These are phyloP conservation scores for Termitomyces sp. DNA, from an alignment of 1,284 basidiomycete genomes.

Conservation along the genomic window DNA sequence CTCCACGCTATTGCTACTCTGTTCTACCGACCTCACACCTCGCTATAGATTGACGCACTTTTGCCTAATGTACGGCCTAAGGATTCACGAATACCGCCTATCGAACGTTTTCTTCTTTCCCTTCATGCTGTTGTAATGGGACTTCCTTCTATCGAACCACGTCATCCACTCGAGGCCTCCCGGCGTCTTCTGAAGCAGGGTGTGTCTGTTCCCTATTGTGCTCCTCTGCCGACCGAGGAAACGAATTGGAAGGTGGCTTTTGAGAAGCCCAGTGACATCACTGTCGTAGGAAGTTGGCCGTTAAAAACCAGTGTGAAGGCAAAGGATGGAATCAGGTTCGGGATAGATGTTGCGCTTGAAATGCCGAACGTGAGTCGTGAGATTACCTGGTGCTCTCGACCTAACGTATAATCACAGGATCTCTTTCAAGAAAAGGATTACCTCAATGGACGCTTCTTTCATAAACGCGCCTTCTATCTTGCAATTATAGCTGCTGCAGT, in stretches of 20 bases:
- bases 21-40: background rate
- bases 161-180: constrained; percentile 62
- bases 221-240: constrained; percentile 63
- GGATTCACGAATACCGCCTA: constrained; percentile 42
- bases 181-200: constrained; percentile 47
- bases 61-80: constrained; percentile 77
- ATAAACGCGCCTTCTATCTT: constrained; percentile 91
- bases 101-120: constrained; percentile 61
- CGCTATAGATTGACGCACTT: constrained; percentile 67
- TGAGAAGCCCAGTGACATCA: constrained; percentile 60
- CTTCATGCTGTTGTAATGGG: constrained; percentile 58
- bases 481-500: constrained; percentile 74
- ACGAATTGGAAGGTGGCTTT: constrained; percentile 76
- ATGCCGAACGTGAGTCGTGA: constrained; percentile 72
- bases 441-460: constrained; percentile 85
- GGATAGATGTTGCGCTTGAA: constrained; percentile 79
- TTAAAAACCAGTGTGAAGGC: constrained; percentile 63
- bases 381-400: background rate
- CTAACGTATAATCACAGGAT: constrained; percentile 32
- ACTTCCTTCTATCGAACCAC: constrained; percentile 52
- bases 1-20: background rate
- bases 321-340: constrained; percentile 59
- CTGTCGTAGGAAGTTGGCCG: constrained; percentile 74
- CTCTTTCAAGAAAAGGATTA: constrained; percentile 97
- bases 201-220: constrained; percentile 57